These are phyloP conservation scores for Bathelium albidoporum DNA, from an alignment of 495 filamentous ascomycete species.

Conservation along the genomic window DNA sequence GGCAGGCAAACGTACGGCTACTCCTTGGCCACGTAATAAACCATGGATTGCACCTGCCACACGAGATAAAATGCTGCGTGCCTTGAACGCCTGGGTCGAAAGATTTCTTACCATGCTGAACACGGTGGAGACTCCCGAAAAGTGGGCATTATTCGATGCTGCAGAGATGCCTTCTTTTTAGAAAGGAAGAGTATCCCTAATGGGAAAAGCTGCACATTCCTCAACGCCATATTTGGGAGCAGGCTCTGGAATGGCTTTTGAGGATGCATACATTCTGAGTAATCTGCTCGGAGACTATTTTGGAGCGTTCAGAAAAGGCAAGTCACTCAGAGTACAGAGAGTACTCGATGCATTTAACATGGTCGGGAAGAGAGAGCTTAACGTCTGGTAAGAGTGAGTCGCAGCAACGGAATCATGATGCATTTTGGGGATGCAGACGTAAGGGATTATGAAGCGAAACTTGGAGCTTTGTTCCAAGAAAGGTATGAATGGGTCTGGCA, in stretches of 20 bases:
- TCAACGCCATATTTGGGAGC: conserved; percentile 5
- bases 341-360: conserved; percentile 23
- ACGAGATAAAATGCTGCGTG: background rate
- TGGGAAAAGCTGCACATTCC: conserved; percentile 4
- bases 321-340: background rate
- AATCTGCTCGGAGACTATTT: background rate
- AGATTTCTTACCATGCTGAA: background rate
- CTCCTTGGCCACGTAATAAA: background rate
- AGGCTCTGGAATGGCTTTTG: conserved; percentile 3
- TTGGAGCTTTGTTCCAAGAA: background rate
- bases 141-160: conserved; percentile 6
- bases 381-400: conserved; percentile 21
- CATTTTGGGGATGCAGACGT: conserved; percentile 38
- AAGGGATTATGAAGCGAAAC: background rate
- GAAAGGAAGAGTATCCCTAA: background rate
- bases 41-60: conserved; percentile 4
- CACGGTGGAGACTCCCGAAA: conserved; percentile 1
- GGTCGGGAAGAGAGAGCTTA: background rate
- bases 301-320: background rate
- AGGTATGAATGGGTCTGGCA: conserved; percentile 15
- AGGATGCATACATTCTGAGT: conserved; percentile 6
- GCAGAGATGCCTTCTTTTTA: background rate
- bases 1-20: background rate
- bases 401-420: conserved; percentile 30
- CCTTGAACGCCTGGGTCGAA: background rate